Conservation (phyloP, 257 asterid genomes). For the Solanum chilense region DNA sequence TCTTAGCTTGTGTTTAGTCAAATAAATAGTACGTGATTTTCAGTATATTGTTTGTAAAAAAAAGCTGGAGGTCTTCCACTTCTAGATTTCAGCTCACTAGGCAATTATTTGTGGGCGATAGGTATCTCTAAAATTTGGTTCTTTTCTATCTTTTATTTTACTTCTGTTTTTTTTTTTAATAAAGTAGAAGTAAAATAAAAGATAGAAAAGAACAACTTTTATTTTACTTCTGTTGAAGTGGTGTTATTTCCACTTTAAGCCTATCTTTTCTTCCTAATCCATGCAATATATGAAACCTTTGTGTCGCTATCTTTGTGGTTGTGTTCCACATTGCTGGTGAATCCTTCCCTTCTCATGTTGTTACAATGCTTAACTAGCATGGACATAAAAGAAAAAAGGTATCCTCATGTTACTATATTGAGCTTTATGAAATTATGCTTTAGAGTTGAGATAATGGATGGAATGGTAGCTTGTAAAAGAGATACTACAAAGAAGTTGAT, state of each 20-base stretch:
- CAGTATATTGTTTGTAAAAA: background rate
- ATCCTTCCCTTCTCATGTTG: background rate
- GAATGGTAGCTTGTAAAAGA: background rate
- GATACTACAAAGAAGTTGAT: background rate
- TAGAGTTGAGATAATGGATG: background rate
- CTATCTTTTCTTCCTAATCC: background rate
- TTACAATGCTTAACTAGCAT: background rate
- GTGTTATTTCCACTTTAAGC: background rate
- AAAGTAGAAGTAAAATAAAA: too few relatives aligned
- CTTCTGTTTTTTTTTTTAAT: too few relatives aligned
- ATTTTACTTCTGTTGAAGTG: background rate
- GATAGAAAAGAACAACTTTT: too few relatives aligned
- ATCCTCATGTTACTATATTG: background rate
- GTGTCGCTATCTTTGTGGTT: background rate
- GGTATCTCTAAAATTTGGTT: background rate
- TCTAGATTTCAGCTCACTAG: background rate
- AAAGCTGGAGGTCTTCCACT: background rate
- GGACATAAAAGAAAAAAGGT: background rate
- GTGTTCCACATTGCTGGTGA: background rate
- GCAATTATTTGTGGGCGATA: background rate
- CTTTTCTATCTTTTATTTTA: background rate
- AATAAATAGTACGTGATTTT: background rate
- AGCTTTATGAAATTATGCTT: background rate
- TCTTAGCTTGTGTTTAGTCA: background rate
- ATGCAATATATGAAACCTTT: background rate